A percentile compares a stretch with the other conserved stretches of the same genome.
phyloP scores from a whole-genome alignment of 805 yeast genomes.

The Candida arabinofermentans region DNA sequence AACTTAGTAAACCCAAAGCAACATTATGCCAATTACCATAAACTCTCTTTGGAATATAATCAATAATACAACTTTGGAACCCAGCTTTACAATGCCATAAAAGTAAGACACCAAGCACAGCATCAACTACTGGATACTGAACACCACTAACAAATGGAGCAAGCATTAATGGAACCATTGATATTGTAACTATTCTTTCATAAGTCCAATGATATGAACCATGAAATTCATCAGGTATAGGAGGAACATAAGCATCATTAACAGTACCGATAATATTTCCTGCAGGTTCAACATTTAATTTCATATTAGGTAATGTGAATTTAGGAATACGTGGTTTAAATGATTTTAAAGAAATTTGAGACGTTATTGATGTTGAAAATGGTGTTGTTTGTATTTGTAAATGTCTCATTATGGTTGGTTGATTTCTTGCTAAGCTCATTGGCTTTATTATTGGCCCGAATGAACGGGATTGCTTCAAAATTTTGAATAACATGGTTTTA shows the following conservation, averaged over 20 bases:
- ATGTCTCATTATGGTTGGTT: not conserved
- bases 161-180: constrained; percentile 71
- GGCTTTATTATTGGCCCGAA: not conserved
- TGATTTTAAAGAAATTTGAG: constrained; percentile 17
- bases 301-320: constrained; percentile 30
- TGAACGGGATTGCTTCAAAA: too few species aligned
- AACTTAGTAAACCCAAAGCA: constrained; percentile 62
- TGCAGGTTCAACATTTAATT: constrained; percentile 74
- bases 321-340: constrained; percentile 22
- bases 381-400: not conserved
- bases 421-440: too few species aligned
- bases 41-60: constrained; percentile 84
- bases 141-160: constrained; percentile 77
- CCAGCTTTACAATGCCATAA: constrained; percentile 83
- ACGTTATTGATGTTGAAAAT: constrained; percentile 1
- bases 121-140: constrained; percentile 66
- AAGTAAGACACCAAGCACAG: constrained; percentile 59
- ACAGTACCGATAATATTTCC: constrained; percentile 91
- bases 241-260: constrained; percentile 78
- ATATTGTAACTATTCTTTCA: constrained; percentile 68
- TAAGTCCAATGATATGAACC: constrained; percentile 95
- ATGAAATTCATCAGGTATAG: constrained; percentile 57
- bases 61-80: constrained; percentile 85
- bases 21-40: constrained; percentile 73
- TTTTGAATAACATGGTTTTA: too few species aligned